Percentiles rank a stretch among this genome's conserved stretches.
phyloP scores from a whole-genome alignment of 2,329 filamentous ascomycete species.

The Pezizomycotina sp. region DNA sequence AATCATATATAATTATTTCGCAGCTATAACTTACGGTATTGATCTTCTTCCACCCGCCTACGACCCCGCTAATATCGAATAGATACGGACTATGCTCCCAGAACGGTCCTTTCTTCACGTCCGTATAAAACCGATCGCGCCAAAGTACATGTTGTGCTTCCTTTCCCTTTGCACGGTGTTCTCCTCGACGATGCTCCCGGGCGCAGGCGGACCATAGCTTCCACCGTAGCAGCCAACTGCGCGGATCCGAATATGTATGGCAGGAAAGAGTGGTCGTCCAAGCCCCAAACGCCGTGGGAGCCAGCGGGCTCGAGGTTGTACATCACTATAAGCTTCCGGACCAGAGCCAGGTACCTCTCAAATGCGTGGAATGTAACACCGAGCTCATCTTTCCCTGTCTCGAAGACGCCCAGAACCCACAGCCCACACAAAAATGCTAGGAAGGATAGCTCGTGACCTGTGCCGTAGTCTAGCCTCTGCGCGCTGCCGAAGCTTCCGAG shows the following conservation, averaged over 20 bases:
- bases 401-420: slow-evolving; percentile 78
- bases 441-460: slow-evolving; percentile 89
- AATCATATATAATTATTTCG: no score
- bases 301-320: slow-evolving; percentile 92
- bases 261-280: slow-evolving; percentile 92
- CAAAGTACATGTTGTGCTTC: slow-evolving; percentile 71
- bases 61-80: slow-evolving; percentile 84
- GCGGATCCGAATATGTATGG: slow-evolving; percentile 93
- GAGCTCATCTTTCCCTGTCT: slow-evolving; percentile 32
- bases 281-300: slow-evolving; percentile 91
- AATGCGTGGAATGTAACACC: slow-evolving; percentile 31
- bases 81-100: slow-evolving; percentile 94
- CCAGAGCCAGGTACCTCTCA: slow-evolving; percentile 66
- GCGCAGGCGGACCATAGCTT: slow-evolving; percentile 44
- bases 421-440: slow-evolving; percentile 75
- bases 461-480: slow-evolving; percentile 85
- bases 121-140: slow-evolving; percentile 90
- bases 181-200: slow-evolving; percentile 49
- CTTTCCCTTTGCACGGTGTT: slow-evolving; percentile 50
- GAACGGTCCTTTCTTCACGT: slow-evolving; percentile 90
- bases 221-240: slow-evolving; percentile 50
- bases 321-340: slow-evolving; percentile 67
- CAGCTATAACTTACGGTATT: slow-evolving; percentile 46
- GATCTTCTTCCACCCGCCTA: slow-evolving; percentile 93
- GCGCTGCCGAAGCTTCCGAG: slow-evolving; percentile 74